A percentile compares a stretch with the other conserved stretches of the same genome.
These are phyloP conservation scores for Exophiala phaeomuriformis DNA, from an alignment of 2,329 filamentous ascomycete genomes.

Conservation along the genomic window DNA sequence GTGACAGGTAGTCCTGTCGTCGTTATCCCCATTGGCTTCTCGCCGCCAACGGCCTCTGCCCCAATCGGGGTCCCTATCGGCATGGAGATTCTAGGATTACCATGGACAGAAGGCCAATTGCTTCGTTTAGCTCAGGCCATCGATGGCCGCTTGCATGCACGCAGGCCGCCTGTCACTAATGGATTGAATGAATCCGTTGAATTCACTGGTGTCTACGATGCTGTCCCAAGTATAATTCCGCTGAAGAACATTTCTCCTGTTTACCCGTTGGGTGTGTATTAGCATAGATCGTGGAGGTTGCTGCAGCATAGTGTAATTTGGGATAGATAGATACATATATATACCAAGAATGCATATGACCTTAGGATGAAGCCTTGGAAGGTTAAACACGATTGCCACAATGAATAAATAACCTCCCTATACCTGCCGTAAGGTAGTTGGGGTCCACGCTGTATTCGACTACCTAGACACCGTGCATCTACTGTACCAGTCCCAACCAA, in stretches of 20 bases:
- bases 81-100: conserved; percentile 55
- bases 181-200: conserved; percentile 20
- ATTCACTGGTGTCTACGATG: conserved; percentile 6
- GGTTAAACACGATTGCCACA: no score
- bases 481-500: no score
- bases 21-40: conserved; percentile 44
- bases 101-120: conserved; percentile 50
- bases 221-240: conserved; percentile 14
- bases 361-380: no score
- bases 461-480: no score
- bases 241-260: conserved; percentile 18
- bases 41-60: conserved; percentile 42
- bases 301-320: background rate
- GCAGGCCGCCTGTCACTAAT: conserved; percentile 38
- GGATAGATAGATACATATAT: background rate
- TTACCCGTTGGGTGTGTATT: conserved; percentile 22
- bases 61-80: conserved; percentile 55
- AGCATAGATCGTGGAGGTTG: background rate
- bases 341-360: background rate
- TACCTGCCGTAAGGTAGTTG: no score
- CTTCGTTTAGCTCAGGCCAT: conserved; percentile 49
- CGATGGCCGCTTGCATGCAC: conserved; percentile 41
- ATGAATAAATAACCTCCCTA: no score
- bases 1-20: conserved; percentile 49
- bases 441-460: no score